These are phyloP conservation scores for Globisporangium radiosum DNA, from an alignment of 352 stramenopile genomes.

Conservation along the genomic window DNA sequence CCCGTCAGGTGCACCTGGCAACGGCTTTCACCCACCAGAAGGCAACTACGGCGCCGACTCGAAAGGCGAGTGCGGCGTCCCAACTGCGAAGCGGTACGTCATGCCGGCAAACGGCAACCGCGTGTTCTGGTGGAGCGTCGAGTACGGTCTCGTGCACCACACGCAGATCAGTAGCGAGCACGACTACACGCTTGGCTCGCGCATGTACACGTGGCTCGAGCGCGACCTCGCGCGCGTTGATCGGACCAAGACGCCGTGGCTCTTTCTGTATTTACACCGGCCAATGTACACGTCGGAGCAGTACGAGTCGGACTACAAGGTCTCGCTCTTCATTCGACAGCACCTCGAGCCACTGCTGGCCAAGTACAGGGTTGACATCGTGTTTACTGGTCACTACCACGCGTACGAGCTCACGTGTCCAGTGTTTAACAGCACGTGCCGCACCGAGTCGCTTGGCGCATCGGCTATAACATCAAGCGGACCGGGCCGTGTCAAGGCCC, in stretches of 20 bases:
- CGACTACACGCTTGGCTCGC: conserved; percentile 74
- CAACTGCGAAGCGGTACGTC: conserved; percentile 58
- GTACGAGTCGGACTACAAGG: conserved; percentile 25
- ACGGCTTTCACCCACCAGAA: conserved; percentile 23
- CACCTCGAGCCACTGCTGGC: conserved; percentile 33
- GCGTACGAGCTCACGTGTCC: conserved; percentile 50
- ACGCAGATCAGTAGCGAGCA: conserved; percentile 86
- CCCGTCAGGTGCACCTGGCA: conserved; percentile 18
- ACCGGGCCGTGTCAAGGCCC: conserved; percentile 21
- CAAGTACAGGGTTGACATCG: conserved; percentile 41
- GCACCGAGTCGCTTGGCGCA: conserved; percentile 1
- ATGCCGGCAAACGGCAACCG: conserved; percentile 54
- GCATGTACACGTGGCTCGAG: conserved; percentile 88
- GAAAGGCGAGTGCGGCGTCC: conserved; percentile 81
- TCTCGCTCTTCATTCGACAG: conserved; percentile 26
- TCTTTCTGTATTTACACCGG: conserved; percentile 46
- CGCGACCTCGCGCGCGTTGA: conserved; percentile 68
- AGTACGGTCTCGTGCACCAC: conserved; percentile 38
- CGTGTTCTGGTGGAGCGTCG: conserved; percentile 50
- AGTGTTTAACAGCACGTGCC: conserved; percentile 35
- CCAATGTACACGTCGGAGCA: conserved; percentile 42
- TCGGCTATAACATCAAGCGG: too few species aligned
- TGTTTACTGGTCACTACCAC: conserved; percentile 53
- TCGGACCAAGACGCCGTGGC: conserved; percentile 37
- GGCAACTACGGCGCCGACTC: conserved; percentile 32